Evolutionary conservation across 2,329 filamentous ascomycete species (phyloP), one percentile per base, ranked within the genome.

Genomic region (Aspergillus sp.): DNA sequence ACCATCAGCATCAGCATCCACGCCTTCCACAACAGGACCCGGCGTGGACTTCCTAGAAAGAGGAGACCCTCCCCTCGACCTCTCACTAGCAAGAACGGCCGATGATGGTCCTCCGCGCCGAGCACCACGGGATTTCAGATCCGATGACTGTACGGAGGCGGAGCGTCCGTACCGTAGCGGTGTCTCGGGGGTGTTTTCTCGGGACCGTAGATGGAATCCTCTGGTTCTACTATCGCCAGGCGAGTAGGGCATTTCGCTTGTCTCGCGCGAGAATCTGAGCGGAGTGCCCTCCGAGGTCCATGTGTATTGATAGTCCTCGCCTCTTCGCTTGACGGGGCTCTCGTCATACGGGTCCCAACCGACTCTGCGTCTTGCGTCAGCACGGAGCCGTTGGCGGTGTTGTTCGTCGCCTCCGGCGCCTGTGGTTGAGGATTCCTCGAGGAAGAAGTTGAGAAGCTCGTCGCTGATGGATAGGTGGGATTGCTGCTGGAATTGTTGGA

Each of bases 401-500:
- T 87, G 81, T 5, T 85, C 80, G 65, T 90, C 85, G 4, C 82
- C 81, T 3, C 87, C 87, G 1, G 87, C 85, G 28, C 88, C 88
- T 1, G 87, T 89, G 2, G 86, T 87, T 32, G 85, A 85, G 10
- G 84, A 85, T 68, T 90, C 88, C 63, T 86, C 84, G 8, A 97
- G 81, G 78, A 97, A 97, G 79, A 96, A 96, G 55, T 89, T 92
- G 43, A 97, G 81, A 2, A 97, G 86, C 68, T 97, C 91, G 72
- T 97, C 93, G 1, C 91, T 91, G 63, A 96, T 95, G 6, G 91
- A 86, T n/a, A 97, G 84, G 69, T 97, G 92, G 0, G 91, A 92
- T 43, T 87, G 85, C 80, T 97, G 93, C 72, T 96, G 91, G 74
- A 95, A 96, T 79, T 97, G 92, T 72, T 97, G 93, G 13, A 97